These are phyloP conservation scores for Aspergillus sclerotiicarbonarius DNA, from an alignment of 495 filamentous ascomycete species.

Conservation along the genomic window DNA sequence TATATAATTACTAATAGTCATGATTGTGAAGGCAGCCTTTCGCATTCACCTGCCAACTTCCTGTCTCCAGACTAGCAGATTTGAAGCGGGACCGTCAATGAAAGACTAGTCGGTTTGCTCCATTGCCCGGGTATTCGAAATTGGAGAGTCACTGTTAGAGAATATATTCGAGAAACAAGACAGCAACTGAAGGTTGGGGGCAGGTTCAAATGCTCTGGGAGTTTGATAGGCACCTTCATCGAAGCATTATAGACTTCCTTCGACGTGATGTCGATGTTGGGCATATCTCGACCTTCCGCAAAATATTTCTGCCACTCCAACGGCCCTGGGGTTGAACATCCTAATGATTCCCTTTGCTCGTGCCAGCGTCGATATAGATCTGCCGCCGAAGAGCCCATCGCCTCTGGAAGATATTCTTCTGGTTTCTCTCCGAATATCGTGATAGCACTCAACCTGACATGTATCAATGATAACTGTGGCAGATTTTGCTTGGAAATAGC, in stretches of 20 bases:
- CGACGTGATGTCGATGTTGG: background rate
- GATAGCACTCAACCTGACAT: constrained; percentile 1
- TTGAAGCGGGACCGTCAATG: constrained; percentile 9
- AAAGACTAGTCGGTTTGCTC: background rate
- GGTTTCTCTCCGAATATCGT: constrained; percentile 3
- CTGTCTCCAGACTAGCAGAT: background rate
- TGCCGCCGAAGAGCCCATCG: background rate
- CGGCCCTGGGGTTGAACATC: background rate
- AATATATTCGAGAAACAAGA: constrained; percentile 9
- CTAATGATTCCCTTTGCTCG: background rate
- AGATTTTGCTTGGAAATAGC: background rate
- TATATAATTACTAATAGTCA: no score
- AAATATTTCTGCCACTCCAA: background rate
- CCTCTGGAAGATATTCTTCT: constrained; percentile 4
- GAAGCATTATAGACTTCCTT: background rate
- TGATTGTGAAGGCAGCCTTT: background rate
- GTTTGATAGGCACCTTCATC: background rate
- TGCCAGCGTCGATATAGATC: background rate
- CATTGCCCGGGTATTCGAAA: background rate
- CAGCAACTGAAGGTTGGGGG: constrained; percentile 9
- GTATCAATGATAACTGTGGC: background rate
- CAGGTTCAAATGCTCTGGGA: background rate
- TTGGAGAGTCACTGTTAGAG: background rate
- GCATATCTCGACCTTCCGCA: background rate
- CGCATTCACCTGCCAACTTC: background rate